Conservation (phyloP, 495 filamentous ascomycete genomes). For the Acidiella bohemica region DNA sequence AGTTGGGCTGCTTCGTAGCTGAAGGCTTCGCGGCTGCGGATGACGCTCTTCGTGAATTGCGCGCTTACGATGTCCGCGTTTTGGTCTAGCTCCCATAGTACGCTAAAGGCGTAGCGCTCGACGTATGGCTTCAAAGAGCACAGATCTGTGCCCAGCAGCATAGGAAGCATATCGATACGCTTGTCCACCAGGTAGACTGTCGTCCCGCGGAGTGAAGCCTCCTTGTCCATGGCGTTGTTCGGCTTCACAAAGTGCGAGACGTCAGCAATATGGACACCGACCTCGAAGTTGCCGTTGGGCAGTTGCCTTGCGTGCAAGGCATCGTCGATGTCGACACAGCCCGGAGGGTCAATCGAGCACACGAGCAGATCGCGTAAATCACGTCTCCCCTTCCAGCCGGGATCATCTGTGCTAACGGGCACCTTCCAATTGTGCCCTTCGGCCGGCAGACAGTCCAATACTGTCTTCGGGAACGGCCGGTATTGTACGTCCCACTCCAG, state of each 20-base stretch:
- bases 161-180: slow-evolving; percentile 97
- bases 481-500: slow-evolving; percentile 97
- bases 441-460: slow-evolving; percentile 78
- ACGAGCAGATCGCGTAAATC: slow-evolving; percentile 78
- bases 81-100: slow-evolving; percentile 80
- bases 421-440: slow-evolving; percentile 95
- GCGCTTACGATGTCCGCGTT: slow-evolving; percentile 71
- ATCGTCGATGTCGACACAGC: slow-evolving; percentile 97
- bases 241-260: slow-evolving; percentile 97
- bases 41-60: slow-evolving; percentile 90
- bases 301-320: slow-evolving; percentile 75
- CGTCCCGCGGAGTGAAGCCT: slow-evolving; percentile 84
- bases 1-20: slow-evolving; percentile 93
- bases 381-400: slow-evolving; percentile 69
- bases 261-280: slow-evolving; percentile 98
- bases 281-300: slow-evolving; percentile 88
- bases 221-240: slow-evolving; percentile 89
- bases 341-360: slow-evolving; percentile 93
- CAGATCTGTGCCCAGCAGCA: slow-evolving; percentile 85
- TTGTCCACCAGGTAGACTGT: slow-evolving; percentile 98
- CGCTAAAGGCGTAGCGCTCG: slow-evolving; percentile 92
- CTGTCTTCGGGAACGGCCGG: slow-evolving; percentile 87
- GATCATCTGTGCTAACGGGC: slow-evolving; percentile 56
- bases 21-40: slow-evolving; percentile 94
- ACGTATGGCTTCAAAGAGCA: slow-evolving; percentile 97